Percentiles rank a stretch among this genome's conserved stretches.
These are phyloP conservation scores for Mycena belliarum DNA, from an alignment of 768 basidiomycete species.

Conservation along the genomic window DNA sequence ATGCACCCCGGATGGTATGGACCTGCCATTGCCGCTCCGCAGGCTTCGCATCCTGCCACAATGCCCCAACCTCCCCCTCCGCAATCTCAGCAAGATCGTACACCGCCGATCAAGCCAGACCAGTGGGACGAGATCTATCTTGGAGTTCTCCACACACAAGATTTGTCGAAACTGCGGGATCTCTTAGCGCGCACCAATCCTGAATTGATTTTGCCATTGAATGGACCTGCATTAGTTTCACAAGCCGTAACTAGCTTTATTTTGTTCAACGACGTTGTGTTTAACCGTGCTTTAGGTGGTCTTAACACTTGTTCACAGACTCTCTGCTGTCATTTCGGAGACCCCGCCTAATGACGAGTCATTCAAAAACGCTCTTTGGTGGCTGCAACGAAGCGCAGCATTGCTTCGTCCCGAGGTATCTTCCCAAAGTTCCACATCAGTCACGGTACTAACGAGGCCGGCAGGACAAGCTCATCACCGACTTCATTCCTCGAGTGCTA, in stretches of 20 bases:
- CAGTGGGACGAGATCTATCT: constrained; percentile 88
- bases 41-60: constrained; percentile 78
- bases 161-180: constrained; percentile 71
- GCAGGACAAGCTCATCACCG: constrained; percentile 79
- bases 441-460: constrained; percentile 1
- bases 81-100: constrained; percentile 38
- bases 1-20: constrained; percentile 63
- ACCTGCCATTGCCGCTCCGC: constrained; percentile 71
- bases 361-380: constrained; percentile 85
- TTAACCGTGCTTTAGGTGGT: no score
- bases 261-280: no score
- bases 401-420: constrained; percentile 72
- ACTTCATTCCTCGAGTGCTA: constrained; percentile 79
- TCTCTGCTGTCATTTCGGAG: constrained; percentile 74
- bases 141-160: constrained; percentile 74
- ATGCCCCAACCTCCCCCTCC: constrained; percentile 54
- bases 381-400: constrained; percentile 75
- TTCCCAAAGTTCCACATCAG: constrained; percentile 11
- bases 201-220: constrained; percentile 78
- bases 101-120: constrained; percentile 61
- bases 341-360: constrained; percentile 75
- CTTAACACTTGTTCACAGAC: constrained; percentile 54
- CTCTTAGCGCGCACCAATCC: constrained; percentile 74
- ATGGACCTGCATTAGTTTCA: constrained; percentile 67
- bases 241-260: constrained; percentile 62